These are phyloP conservation scores for Neopestalotiopsis rosae DNA, from an alignment of 2,329 filamentous ascomycete genomes.

Conservation along the genomic window DNA sequence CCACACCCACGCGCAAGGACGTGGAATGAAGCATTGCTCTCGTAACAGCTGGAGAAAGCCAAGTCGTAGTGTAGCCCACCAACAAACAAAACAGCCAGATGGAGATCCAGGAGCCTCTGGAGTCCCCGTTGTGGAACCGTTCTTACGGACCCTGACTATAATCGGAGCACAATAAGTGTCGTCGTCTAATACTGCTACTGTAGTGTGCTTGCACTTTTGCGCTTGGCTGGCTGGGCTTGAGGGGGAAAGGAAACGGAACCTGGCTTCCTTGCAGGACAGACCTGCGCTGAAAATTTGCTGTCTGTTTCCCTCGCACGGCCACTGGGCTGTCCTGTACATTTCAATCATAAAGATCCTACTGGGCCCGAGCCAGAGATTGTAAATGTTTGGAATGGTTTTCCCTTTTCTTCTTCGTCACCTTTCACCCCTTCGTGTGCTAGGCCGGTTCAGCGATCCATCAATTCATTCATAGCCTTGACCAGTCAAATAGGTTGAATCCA, in stretches of 20 bases:
- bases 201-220: no score
- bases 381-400: constrained; percentile 14
- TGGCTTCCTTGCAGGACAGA: neutral
- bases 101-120: constrained; percentile 13
- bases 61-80: neutral
- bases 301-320: constrained; percentile 5
- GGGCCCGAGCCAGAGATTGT: neutral
- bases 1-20: constrained; percentile 13
- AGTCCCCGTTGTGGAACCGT: constrained; percentile 6
- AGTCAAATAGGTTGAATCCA: neutral
- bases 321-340: neutral
- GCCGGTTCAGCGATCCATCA: constrained; percentile 9
- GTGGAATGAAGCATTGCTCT: neutral
- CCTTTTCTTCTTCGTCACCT: constrained; percentile 1
- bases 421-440: constrained; percentile 12
- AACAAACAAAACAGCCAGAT: constrained; percentile 16
- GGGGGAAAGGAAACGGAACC: neutral
- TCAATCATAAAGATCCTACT: neutral
- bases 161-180: constrained; percentile 7
- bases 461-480: constrained; percentile 11
- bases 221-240: neutral
- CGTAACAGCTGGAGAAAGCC: constrained; percentile 5
- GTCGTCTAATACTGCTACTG: neutral
- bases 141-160: constrained; percentile 12
- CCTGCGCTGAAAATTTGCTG: neutral